Base-by-base conservation (phyloP, 257 asterid species). In the Echites panduratus region DNA sequence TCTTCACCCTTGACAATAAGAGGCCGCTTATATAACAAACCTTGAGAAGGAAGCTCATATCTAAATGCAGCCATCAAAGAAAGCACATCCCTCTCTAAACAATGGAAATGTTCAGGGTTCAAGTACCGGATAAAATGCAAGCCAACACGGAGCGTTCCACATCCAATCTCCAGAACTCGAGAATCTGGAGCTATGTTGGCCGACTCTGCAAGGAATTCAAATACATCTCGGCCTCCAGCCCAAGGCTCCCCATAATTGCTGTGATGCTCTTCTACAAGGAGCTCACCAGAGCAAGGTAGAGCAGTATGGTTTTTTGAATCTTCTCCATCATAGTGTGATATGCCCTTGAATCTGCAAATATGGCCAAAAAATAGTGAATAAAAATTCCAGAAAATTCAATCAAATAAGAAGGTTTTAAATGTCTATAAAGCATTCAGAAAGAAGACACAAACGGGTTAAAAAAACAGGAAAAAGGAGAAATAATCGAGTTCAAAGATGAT, bases 161-260 rank as follows among this genome's bases (percentile, higher is more conserved):
- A 94, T 40, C 97, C 97, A 41, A 91, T 94, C 82, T 94, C 99
- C 70, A 94, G 95, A 70, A 94, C 97, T 74, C 76, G 84, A 7
- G 97, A 87, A 71, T 80, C 71, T 4, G 95, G 89, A 2, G 75
- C 79, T 66, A 94, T 77, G 48, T 75, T 81, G 72, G 85, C 79
- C 1, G 90, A 80, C 74, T 83, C 90, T 2, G 97, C 99, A 41
- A 94, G 89, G 80, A 89, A 94, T 57, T 91, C 97, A 58, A 89
- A 94, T 13, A 87, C 97, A 69, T 94, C 99, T 58, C 97, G 84
- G 61, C 99, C 99, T 52, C 99, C 99, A 1, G 99, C 97, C 97
- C 99, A 94, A 24, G 99, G 99, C 83, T 94, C 99, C 52, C 99
- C 99, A 38, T 94, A 94, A 78, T 91, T 85, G 89, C 99, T 94